Conservation (phyloP, 2,329 filamentous ascomycete species). For the Dichotomopilus funicola region DNA sequence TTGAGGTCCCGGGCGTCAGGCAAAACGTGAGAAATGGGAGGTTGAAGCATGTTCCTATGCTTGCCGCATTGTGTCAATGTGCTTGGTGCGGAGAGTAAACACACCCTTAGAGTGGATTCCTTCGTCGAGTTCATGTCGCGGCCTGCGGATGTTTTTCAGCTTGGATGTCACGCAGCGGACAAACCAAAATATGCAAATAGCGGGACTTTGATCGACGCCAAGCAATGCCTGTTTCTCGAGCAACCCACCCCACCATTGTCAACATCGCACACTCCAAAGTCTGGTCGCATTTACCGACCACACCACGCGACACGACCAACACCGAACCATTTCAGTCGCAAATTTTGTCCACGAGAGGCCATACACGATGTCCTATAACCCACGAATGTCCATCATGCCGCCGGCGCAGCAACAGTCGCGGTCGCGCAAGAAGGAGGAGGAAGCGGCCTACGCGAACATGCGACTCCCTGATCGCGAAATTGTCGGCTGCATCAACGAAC, state of each 20-base stretch:
- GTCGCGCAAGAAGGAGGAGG: constrained; percentile 52
- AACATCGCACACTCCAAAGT: constrained; percentile 1
- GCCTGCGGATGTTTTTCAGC: no score
- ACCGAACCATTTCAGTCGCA: background rate
- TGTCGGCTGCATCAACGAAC: constrained; percentile 93
- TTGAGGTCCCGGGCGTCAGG: no score
- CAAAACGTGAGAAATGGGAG: no score
- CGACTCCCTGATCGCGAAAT: constrained; percentile 68
- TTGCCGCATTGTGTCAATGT: no score
- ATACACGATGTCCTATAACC: constrained; percentile 50
- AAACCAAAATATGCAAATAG: no score
- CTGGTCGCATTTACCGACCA: background rate
- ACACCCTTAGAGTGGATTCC: no score
- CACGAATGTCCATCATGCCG: constrained; percentile 55
- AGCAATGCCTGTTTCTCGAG: constrained; percentile 6
- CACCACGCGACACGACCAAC: constrained; percentile 3
- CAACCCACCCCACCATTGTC: constrained; percentile 9
- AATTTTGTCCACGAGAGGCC: background rate
- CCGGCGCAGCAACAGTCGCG: constrained; percentile 45
- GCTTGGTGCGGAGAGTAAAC: no score
- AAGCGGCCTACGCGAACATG: constrained; percentile 54
- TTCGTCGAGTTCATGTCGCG: no score
- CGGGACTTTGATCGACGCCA: no score
- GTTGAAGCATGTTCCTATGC: no score
- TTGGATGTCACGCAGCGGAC: no score